Percentiles rank a stretch among this genome's conserved stretches.
These are phyloP conservation scores for Neoboletus magnificus DNA, from an alignment of 768 basidiomycete genomes.

Conservation along the genomic window DNA sequence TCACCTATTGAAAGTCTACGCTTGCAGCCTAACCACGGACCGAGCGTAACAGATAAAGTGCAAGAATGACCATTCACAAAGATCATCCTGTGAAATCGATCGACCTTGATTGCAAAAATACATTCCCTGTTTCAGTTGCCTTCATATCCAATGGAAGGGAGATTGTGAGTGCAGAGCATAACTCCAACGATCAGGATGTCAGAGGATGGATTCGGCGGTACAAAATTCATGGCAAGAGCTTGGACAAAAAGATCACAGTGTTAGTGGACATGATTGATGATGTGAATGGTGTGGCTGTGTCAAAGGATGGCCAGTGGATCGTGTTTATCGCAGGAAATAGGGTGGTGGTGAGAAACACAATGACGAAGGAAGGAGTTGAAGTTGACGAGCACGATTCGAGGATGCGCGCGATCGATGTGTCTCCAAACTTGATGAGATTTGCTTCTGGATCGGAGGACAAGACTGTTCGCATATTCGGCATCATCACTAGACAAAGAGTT, in stretches of 20 bases:
- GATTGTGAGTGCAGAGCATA: slow-evolving; percentile 3
- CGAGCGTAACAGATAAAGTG: no score
- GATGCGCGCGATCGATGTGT: slow-evolving; percentile 7
- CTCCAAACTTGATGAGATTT: slow-evolving; percentile 10
- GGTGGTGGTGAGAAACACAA: slow-evolving; percentile 5
- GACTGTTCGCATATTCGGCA: slow-evolving; percentile 3
- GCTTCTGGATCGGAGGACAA: slow-evolving; percentile 8
- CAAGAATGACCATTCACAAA: not conserved
- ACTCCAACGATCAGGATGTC: not conserved
- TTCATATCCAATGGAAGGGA: slow-evolving; percentile 4
- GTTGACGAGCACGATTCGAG: not conserved
- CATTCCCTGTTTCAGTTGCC: slow-evolving; percentile 3
- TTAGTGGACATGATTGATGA: not conserved
- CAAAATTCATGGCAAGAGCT: not conserved
- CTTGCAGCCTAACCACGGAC: no score
- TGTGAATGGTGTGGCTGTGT: not conserved
- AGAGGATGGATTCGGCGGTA: slow-evolving; percentile 3
- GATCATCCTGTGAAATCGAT: not conserved
- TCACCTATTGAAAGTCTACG: no score
- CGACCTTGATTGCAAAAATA: slow-evolving; percentile 3
- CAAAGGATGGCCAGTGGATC: slow-evolving; percentile 12
- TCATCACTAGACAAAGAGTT: not conserved
- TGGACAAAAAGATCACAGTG: not conserved
- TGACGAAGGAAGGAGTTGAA: not conserved
- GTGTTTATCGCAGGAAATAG: not conserved